Base-by-base conservation (phyloP, 768 basidiomycete genomes). In the Amanita phalloides region DNA sequence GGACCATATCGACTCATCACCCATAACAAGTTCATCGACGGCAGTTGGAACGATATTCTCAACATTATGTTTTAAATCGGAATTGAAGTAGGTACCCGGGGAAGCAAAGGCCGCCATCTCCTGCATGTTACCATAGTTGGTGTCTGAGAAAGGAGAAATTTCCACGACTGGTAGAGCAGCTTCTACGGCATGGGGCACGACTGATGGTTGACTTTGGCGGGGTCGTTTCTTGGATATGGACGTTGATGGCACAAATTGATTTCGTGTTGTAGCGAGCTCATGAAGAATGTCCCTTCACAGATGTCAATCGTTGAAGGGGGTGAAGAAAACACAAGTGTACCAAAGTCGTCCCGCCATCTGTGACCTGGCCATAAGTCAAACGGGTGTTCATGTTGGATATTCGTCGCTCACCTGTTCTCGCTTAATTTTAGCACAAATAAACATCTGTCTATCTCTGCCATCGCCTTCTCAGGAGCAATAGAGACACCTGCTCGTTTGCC, bases 251-350 rank as follows among this genome's bases (percentile, higher is more conserved):
- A 68, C 64, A 10, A 74, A 72, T 13, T 79, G 70, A 3, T 81
- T 75, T 6, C 77, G 73, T 7, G 78, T 72, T 1, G 72, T 74
- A 20, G 75, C 76, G 1, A 82, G 67, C 53, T 79, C 81, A 49
- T 74, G 76, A 35, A 84, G 61, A 51, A 83, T 71, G 54, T 84
- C 81, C 72, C 82, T 82, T 53, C 1, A 28, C 9, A 49, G 13
- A 20, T 33, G 20, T 44, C 9, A 43, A 32, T 10, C 9, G 26
- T 13, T 44, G n/a, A 44, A 69, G 2, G 21, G 36, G 67, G 21
- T 69, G 66, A 35, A 33, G 23, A 25, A 49, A 30, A 30, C 30
- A 38, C 37, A 53, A 21, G 26, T 33, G 30, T 49, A 71, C 72
- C 65, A 60, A 20, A 70, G 55, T 39, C 68, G 66, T 11, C 73